Base-by-base conservation (phyloP, 352 stramenopile genomes). In the Pythium apleroticum region DNA sequence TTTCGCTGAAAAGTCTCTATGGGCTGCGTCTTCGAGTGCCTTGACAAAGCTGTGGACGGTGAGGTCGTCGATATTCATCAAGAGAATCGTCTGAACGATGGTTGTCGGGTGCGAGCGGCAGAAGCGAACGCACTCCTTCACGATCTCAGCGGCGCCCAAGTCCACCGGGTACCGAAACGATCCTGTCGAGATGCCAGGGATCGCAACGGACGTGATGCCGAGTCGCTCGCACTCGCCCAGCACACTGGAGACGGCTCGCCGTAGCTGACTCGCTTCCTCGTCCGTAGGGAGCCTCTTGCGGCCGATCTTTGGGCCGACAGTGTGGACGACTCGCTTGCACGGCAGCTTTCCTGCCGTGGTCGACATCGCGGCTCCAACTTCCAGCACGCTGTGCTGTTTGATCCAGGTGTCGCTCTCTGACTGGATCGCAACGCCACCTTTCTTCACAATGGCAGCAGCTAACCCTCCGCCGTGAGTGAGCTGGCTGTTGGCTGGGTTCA, bases 41-140 rank as follows among this genome's bases (percentile, higher is more conserved):
- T 66, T 57, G 0, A 71, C 57, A 19, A 80, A 80, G 45, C 66
- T 67, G 0, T 28, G n/a, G 3, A 81, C 67, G 0, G 74, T 81
- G n/a, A 65, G 61, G 28, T 78, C 68, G 52, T 81, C 74, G 60
- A 73, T 71, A 63, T 81, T 78, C 74, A 81, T 78, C 1, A 81
- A 39, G 24, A 54, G 58, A 57, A 81, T 76, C 7, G n/a, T n/a
- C 10, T 57, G 45, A 11, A 81, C 1, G 12, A 54, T 60, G 0
- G 45, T 58, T 10, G 9, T 37, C 0, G 41, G 17, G 1, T 54
- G 24, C 14, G 20, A 20, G 12, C 48, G 30, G 24, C 65, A 74
- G 25, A 78, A 82, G 22, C 52, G 66, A 20, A 50, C 48, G 24
- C 69, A 65, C 17, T 79, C 75, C 3, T 12, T 49, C 10, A 78